Conservation (phyloP, 2,329 filamentous ascomycete genomes). For the Malbranchea cinnamomea region DNA sequence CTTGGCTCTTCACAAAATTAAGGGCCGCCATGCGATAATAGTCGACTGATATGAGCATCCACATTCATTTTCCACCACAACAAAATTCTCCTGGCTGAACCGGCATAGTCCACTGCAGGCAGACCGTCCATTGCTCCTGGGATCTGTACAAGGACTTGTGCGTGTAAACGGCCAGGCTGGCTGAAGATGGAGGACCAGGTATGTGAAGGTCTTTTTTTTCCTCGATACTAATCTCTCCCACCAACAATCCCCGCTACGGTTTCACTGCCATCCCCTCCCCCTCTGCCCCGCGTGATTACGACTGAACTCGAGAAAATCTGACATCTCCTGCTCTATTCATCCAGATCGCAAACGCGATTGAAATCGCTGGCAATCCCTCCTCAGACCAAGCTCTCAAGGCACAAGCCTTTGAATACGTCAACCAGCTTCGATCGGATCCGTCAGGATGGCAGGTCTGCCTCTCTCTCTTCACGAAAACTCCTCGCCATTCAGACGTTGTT, state of each 20-base stretch:
- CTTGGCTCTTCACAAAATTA: conserved; percentile 3
- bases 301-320: conserved; percentile 11
- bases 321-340: conserved; percentile 8
- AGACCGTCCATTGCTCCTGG: conserved; percentile 4
- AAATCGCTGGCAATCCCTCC: conserved; percentile 75
- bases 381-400: conserved; percentile 60
- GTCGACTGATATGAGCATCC: conserved; percentile 14
- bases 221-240: conserved; percentile 3
- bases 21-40: conserved; percentile 5
- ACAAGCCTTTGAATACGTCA: conserved; percentile 52
- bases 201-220: conserved; percentile 7
- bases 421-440: conserved; percentile 64
- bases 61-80: conserved; percentile 12
- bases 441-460: conserved; percentile 86
- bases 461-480: conserved; percentile 65
- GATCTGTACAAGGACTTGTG: conserved; percentile 5
- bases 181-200: conserved; percentile 32
- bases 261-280: conserved; percentile 9
- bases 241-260: conserved; percentile 3
- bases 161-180: conserved; percentile 20
- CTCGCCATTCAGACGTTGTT: conserved; percentile 64
- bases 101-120: conserved; percentile 11
- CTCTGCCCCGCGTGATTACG: conserved; percentile 15
- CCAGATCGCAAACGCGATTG: conserved; percentile 85
- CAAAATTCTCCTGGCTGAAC: conserved; percentile 7